Percentiles rank a stretch among this genome's conserved stretches.
phyloP scores from a whole-genome alignment of 1,284 basidiomycete genomes.

The Trichosporon inkin region DNA sequence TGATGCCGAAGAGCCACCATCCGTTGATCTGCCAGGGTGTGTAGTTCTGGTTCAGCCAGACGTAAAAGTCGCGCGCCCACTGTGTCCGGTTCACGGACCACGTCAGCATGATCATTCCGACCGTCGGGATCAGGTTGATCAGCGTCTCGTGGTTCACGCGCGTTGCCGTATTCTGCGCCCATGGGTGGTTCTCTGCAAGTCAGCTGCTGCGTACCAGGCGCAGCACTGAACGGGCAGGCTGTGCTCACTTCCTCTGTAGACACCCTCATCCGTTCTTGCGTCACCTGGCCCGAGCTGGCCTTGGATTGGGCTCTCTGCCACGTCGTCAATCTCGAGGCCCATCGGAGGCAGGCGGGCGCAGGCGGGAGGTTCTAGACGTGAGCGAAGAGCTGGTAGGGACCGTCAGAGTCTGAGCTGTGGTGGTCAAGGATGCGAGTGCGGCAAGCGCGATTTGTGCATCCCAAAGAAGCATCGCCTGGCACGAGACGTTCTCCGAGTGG shows the following conservation, averaged over 20 bases:
- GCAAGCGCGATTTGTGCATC: no score
- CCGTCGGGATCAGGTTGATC: conserved; percentile 10
- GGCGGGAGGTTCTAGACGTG: neutral
- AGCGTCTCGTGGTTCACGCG: conserved; percentile 16
- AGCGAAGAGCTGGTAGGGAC: no score
- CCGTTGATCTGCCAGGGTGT: conserved; percentile 18
- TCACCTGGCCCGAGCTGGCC: neutral
- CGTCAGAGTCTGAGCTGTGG: no score
- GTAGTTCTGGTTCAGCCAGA: conserved; percentile 18
- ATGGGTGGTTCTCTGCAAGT: conserved; percentile 21
- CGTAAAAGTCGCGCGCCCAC: conserved; percentile 7
- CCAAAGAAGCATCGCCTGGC: no score
- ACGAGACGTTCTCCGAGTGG: no score
- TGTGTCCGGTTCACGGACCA: conserved; percentile 8
- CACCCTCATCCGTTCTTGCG: neutral
- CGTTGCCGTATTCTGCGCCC: conserved; percentile 11
- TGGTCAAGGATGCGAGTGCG: no score
- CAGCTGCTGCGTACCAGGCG: neutral
- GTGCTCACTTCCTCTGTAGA: conserved; percentile 14
- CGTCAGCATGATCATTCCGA: conserved; percentile 14
- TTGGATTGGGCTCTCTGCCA: neutral
- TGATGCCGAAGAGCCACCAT: conserved; percentile 13
- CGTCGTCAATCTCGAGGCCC: neutral
- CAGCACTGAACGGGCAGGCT: neutral
- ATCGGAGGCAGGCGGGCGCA: neutral